These are phyloP conservation scores for Polytrichum formosum DNA, from an alignment of 225 moss, liverwort and hornwort genomes.

Conservation along the genomic window DNA sequence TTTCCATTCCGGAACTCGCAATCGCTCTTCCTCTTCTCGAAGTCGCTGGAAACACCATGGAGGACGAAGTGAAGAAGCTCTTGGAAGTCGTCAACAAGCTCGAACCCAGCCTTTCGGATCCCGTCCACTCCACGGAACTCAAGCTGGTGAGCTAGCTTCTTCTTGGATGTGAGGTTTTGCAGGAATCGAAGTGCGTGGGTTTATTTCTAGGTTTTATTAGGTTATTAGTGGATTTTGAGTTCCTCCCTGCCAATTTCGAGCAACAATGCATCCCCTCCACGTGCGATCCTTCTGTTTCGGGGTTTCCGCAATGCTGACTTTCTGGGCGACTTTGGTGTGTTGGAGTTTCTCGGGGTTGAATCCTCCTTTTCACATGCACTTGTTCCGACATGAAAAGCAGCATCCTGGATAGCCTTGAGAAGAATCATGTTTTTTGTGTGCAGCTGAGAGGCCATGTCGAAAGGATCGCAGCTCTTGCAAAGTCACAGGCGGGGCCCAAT, in stretches of 20 bases:
- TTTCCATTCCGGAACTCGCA: too few relatives aligned
- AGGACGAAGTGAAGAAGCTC: constrained; percentile 44
- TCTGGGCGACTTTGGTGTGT: too few relatives aligned
- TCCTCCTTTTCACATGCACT: background rate
- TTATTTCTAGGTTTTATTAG: too few relatives aligned
- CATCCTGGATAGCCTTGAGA: too few relatives aligned
- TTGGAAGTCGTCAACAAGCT: constrained; percentile 38
- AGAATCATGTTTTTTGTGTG: background rate
- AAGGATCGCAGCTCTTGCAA: constrained; percentile 41
- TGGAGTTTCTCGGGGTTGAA: background rate
- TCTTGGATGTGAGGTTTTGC: background rate
- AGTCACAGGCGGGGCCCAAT: constrained; percentile 25
- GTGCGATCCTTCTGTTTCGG: background rate
- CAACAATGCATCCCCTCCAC: too few relatives aligned
- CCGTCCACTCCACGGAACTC: constrained; percentile 27
- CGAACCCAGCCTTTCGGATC: constrained; percentile 13
- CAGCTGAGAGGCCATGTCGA: constrained; percentile 51
- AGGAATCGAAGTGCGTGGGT: too few relatives aligned
- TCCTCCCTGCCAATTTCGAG: too few relatives aligned
- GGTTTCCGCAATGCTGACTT: too few relatives aligned
- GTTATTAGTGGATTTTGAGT: too few relatives aligned
- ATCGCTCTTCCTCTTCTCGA: background rate
- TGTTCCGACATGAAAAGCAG: background rate
- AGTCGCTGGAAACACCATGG: constrained; percentile 31
- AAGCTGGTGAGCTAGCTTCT: constrained; percentile 22